Percentiles rank a stretch among this genome's conserved stretches.
Conservation (phyloP, 1,139 yeast species). For the Hansenula anomala region DNA sequence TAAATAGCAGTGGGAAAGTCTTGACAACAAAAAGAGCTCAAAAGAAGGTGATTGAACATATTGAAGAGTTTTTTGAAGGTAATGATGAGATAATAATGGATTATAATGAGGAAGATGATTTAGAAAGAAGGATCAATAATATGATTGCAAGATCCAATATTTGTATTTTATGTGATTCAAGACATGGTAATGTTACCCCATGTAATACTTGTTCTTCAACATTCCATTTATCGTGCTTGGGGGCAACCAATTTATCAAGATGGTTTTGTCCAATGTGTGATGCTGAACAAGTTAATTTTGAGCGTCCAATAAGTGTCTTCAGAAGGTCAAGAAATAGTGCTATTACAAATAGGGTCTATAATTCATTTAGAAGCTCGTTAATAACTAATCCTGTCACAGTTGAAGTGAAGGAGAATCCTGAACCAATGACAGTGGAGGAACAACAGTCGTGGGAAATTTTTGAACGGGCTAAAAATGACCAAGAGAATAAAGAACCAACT, state of each 20-base stretch:
- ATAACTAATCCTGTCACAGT: slow-evolving; percentile 3
- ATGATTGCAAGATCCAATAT: slow-evolving; percentile 17
- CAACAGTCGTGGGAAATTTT: slow-evolving; percentile 19
- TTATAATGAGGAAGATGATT: slow-evolving; percentile 7
- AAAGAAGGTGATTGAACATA: slow-evolving; percentile 27
- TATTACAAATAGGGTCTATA: slow-evolving; percentile 21
- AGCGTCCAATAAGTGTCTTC: slow-evolving; percentile 14
- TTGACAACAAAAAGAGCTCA: slow-evolving; percentile 29
- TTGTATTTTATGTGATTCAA: slow-evolving; percentile 21
- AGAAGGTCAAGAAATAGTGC: slow-evolving; percentile 21
- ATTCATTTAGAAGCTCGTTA: slow-evolving; percentile 7
- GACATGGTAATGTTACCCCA: slow-evolving; percentile 12
- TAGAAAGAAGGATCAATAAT: slow-evolving; percentile 14
- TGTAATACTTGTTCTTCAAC: slow-evolving; percentile 21
- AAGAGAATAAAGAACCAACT: no score
- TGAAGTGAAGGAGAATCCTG: slow-evolving; percentile 8
- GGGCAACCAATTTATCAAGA: slow-evolving; percentile 8
- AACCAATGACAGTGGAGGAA: slow-evolving; percentile 15
- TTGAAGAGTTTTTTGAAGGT: slow-evolving; percentile 21
- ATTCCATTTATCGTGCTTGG: slow-evolving; percentile 22
- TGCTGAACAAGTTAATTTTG: slow-evolving; percentile 16
- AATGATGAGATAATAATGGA: slow-evolving; percentile 10
- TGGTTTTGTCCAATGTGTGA: slow-evolving; percentile 26
- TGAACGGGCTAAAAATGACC: slow-evolving; percentile 14
- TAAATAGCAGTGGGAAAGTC: slow-evolving; percentile 8